Evolutionary conservation across 108 stramenopile genomes (phyloP).

Genomic region (Skeletonema costatum): DNA sequence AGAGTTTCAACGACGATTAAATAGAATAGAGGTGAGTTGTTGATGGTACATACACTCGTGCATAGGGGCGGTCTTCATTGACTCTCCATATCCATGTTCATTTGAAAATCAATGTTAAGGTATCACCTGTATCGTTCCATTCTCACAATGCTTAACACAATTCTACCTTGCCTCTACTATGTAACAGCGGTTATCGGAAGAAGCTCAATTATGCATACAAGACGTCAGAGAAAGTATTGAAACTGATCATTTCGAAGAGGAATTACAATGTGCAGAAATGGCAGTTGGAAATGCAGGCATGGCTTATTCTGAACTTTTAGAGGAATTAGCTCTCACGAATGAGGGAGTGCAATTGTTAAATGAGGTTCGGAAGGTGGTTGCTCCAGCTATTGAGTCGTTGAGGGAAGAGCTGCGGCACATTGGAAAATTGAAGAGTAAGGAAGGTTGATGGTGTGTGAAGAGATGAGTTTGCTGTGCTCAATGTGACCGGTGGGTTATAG

Average conservation of each 20-base stretch:
- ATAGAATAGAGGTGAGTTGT: constrained; percentile 28
- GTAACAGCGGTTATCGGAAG: constrained; percentile 22
- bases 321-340: constrained; percentile 41
- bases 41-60: neutral
- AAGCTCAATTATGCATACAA: constrained; percentile 35
- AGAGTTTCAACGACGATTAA: constrained; percentile 36
- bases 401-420: constrained; percentile 27
- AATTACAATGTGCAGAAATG: constrained; percentile 27
- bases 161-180: neutral
- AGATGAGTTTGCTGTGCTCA: neutral
- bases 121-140: no score
- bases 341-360: constrained; percentile 42
- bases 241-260: constrained; percentile 34
- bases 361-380: constrained; percentile 39
- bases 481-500: neutral
- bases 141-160: no score
- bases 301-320: constrained; percentile 40
- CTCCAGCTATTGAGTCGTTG: constrained; percentile 29
- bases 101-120: neutral
- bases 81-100: neutral
- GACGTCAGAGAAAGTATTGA: constrained; percentile 32
- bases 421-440: constrained; percentile 8
- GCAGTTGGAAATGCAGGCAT: constrained; percentile 29
- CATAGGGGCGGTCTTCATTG: neutral
- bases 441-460: neutral